A percentile compares a stretch with the other conserved stretches of the same genome.
phyloP scores from a whole-genome alignment of 2,329 filamentous ascomycete genomes.

The Chrysoporthe austroafricana region DNA sequence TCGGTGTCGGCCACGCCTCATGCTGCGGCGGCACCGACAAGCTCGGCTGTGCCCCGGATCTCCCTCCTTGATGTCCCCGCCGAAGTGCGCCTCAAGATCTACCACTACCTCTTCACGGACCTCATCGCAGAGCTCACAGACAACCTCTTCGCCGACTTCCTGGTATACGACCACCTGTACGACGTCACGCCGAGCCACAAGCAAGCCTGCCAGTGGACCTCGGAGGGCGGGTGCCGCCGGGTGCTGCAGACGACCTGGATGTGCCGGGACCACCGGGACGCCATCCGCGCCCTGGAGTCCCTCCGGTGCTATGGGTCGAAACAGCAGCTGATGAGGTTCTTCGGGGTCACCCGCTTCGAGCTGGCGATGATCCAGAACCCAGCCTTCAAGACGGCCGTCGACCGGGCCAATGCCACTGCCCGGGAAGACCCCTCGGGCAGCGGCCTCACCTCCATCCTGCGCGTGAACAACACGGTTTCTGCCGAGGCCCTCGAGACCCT shows the following conservation, averaged over 20 bases:
- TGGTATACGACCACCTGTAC: slow-evolving; percentile 10
- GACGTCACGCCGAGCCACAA: slow-evolving; percentile 5
- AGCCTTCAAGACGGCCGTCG: slow-evolving; percentile 6
- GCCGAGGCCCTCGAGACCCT: slow-evolving; percentile 7
- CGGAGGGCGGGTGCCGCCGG: not conserved
- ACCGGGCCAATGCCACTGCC: not conserved
- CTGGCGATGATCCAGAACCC: slow-evolving; percentile 8
- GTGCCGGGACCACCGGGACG: slow-evolving; percentile 8
- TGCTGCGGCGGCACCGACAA: too few relatives aligned
- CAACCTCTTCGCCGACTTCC: slow-evolving; percentile 13
- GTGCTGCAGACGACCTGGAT: slow-evolving; percentile 6
- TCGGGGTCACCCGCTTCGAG: not conserved
- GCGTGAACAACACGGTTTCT: not conserved
- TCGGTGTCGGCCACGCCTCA: not conserved
- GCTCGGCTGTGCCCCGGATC: not conserved
- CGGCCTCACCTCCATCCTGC: slow-evolving; percentile 7
- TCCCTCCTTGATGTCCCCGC: not conserved
- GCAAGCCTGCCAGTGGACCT: slow-evolving; percentile 4
- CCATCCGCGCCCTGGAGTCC: not conserved
- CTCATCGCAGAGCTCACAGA: slow-evolving; percentile 8
- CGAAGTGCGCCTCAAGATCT: slow-evolving; percentile 15
- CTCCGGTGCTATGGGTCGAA: not conserved
- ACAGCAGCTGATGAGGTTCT: slow-evolving; percentile 1
- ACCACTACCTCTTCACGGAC: slow-evolving; percentile 3
- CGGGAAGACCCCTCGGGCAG: not conserved